Percentiles rank a stretch among this genome's conserved stretches.
phyloP scores from a whole-genome alignment of 768 basidiomycete genomes.

The Boletales sp. region DNA sequence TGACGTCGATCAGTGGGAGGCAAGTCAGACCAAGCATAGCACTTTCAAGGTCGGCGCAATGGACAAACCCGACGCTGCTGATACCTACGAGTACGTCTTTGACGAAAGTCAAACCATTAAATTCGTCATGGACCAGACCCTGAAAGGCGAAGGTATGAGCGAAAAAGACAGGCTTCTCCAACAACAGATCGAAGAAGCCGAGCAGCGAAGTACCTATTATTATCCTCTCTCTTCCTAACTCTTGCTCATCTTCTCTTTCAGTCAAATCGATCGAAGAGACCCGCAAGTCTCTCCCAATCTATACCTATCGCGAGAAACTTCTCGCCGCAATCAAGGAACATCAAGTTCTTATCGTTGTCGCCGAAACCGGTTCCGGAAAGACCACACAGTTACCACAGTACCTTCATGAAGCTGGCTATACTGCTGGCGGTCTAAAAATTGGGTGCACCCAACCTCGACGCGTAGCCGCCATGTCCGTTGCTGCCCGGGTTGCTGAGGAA shows the following conservation, averaged over 20 bases:
- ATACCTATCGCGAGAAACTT: conserved; percentile 80
- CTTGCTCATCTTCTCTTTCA: conserved; percentile 25
- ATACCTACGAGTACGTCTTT: conserved; percentile 96
- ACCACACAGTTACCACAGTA: conserved; percentile 99
- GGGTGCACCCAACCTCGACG: conserved; percentile 95
- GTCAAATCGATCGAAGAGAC: conserved; percentile 91
- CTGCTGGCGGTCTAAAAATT: conserved; percentile 79
- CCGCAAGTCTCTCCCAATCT: conserved; percentile 91
- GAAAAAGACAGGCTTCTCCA: conserved; percentile 84
- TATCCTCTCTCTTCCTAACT: background rate
- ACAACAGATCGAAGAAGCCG: conserved; percentile 86
- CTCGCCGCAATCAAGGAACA: conserved; percentile 86
- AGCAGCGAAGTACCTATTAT: conserved; percentile 70
- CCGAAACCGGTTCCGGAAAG: conserved; percentile 98
- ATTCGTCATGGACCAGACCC: conserved; percentile 82
- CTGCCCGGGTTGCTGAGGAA: conserved; percentile 98
- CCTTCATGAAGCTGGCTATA: conserved; percentile 96
- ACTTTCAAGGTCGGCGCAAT: conserved; percentile 88
- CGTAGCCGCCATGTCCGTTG: conserved; percentile 99
- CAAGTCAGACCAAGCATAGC: conserved; percentile 82
- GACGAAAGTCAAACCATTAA: conserved; percentile 97
- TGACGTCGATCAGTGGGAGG: conserved; percentile 98
- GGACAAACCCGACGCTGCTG: conserved; percentile 80
- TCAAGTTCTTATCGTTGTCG: conserved; percentile 95
- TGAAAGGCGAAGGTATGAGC: conserved; percentile 65